phyloP scores from a whole-genome alignment of 306 rosid genomes.

The Fagus sylvatica region DNA sequence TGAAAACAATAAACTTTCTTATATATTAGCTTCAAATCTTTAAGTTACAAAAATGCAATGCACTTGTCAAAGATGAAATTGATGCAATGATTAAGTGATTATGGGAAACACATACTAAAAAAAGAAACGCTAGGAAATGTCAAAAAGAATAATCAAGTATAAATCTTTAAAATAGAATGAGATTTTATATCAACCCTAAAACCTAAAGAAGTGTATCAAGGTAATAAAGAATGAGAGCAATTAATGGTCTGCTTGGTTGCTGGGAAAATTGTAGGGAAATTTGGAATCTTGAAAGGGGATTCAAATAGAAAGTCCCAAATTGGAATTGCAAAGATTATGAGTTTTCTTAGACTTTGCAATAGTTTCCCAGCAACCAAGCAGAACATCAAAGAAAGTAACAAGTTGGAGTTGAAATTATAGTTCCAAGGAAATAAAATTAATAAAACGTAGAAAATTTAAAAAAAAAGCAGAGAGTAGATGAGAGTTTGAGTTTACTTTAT shows the following conservation, averaged over 20 bases:
- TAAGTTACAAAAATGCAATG: background rate
- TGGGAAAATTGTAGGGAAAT: background rate
- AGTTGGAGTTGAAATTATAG: background rate
- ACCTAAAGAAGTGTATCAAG: slow-evolving; percentile 18
- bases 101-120: background rate
- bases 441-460: background rate
- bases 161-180: background rate
- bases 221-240: background rate
- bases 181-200: slow-evolving; percentile 3
- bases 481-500: slow-evolving; percentile 4
- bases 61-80: background rate
- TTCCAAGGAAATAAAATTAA: background rate
- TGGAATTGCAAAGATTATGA: background rate
- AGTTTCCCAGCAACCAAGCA: slow-evolving; percentile 10
- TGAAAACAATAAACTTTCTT: background rate
- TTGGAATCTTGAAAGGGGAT: slow-evolving; percentile 12
- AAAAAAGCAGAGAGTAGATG: background rate
- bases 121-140: background rate
- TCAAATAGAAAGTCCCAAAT: background rate
- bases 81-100: background rate
- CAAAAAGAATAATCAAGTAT: background rate
- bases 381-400: slow-evolving; percentile 4
- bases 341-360: background rate
- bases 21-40: background rate
- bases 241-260: background rate